Evolutionary conservation across 75 land plant genomes (phyloP), one percentile per base, ranked within the genome.

Genomic region (Picea sitchensis): DNA sequence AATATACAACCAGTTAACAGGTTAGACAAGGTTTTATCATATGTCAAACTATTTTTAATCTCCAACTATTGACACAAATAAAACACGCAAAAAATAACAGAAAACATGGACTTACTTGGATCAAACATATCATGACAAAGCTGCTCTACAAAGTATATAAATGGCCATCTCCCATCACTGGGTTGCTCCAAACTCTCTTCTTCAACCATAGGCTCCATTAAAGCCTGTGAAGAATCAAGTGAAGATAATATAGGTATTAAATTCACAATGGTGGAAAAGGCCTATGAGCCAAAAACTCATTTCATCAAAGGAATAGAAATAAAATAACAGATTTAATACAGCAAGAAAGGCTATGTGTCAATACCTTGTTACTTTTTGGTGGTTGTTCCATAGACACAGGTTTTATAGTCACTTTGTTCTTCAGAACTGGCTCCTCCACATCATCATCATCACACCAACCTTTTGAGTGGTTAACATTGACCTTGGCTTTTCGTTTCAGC

Each of bases 81-180:
- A 34, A 23, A 59, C 26, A 30, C 15, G 36, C 13, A 65, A 59
- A 78, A 57, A 78, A 61, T 44, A 88, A 71, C 17, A 80, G 30
- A 82, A 2, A 76, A 41, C 15, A 79, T 69, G 21, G 34, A 71
- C 75, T 80, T 86, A 95, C 99, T 87, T 11, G 99, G 87, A 80
- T 97, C 99, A 88, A 97, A 97, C 84, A 97, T 97, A 73, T 97
- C 99, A 85, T 91, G 90, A 23, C 93, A 77, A 63, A 97, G 90
- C 61, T 91, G 95, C 80, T 97, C 99, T 59, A 95, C 98, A 85
- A 93, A 93, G 71, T 80, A 83, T 61, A 63, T 78, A 74, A 97
- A 95, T 38, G 99, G 99, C 99, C 99, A 97, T 23, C 68, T 83
- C n/a, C 98, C 98, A 81, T 85, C 90, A 21, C 82, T 81, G 73